Evolutionary conservation across 495 filamentous ascomycete genomes (phyloP), one percentile per base, ranked within the genome.

Genomic region (Sordaria brevicollis): DNA sequence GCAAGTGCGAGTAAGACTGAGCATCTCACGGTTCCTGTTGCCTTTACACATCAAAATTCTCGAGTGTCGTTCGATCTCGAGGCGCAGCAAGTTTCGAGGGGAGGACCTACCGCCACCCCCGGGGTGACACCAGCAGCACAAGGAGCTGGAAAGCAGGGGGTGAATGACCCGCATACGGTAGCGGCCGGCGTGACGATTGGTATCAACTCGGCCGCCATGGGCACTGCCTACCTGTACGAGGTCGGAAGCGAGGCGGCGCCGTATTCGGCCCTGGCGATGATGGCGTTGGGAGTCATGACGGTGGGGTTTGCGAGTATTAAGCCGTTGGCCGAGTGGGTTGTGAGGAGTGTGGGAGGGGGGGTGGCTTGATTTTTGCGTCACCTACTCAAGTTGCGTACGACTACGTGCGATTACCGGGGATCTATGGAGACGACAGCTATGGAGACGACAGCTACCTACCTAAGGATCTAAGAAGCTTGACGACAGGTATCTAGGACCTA

Each of bases 181-280:
- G 81, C 81, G 5, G 78, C 81, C 9, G 83, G 83, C 49, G 75
- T 84, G 9, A 80, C 80, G 3, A 77, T 83, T 49, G 83, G 83
- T 34, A 80, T 84, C 71, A 85, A 85, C 70, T 80, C 82, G 3
- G 83, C 83, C 29, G 83, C 83, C 3, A 85, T 85, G 83, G 83
- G 83, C 10, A 83, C 83, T 10, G 78, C 83, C 2, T 80, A 83
- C 49, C 71, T 85, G 31, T 84, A 84, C 36, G 83, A 84, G 70
- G 73, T 75, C 8, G 71, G 78, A 35, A 83, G 81, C 71, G 79
- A 79, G n/a, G 81, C 82, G 17, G 81, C 79, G 15, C 82, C 83
- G 35, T 83, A 83, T 38, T 81, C 83, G 5, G 83, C 82, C 7
- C 70, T 85, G 49, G 78, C 82, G 1, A 85, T 85, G 83, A 83